Percentiles rank a stretch among this genome's conserved stretches.
These are phyloP conservation scores for Fonsecaea multimorphosa DNA, from an alignment of 2,329 filamentous ascomycete genomes.

Conservation along the genomic window DNA sequence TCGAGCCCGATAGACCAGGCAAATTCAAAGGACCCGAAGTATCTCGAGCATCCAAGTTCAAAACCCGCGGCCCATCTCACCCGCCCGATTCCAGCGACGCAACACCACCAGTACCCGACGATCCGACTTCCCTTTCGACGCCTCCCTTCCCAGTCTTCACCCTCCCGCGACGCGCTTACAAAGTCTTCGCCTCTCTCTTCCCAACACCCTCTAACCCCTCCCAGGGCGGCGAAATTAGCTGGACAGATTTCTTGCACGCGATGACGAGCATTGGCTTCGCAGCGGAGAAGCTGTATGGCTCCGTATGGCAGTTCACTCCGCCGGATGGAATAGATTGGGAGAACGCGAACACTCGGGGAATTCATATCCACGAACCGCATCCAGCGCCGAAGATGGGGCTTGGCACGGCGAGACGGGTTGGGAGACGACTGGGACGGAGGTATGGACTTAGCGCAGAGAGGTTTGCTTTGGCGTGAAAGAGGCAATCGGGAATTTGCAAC, in stretches of 20 bases:
- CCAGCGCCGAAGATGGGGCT: constrained; percentile 60
- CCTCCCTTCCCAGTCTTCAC: constrained; percentile 45
- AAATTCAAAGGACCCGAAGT: constrained; percentile 16
- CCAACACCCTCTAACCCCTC: constrained; percentile 45
- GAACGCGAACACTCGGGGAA: constrained; percentile 48
- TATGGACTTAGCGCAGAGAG: constrained; percentile 49
- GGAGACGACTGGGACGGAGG: constrained; percentile 55
- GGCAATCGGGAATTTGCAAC: constrained; percentile 12
- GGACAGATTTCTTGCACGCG: constrained; percentile 61
- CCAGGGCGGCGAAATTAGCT: constrained; percentile 58
- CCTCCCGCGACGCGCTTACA: constrained; percentile 48
- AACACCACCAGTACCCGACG: constrained; percentile 10
- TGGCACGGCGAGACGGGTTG: constrained; percentile 53
- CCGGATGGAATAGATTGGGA: constrained; percentile 46
- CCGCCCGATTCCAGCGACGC: constrained; percentile 5
- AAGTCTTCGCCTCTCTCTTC: constrained; percentile 55
- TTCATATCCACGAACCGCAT: constrained; percentile 68
- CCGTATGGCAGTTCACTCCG: constrained; percentile 65
- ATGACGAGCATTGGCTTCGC: constrained; percentile 59
- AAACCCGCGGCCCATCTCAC: constrained; percentile 15
- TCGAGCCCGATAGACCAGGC: constrained; percentile 19
- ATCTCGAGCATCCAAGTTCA: constrained; percentile 15
- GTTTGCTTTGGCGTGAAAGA: constrained; percentile 16
- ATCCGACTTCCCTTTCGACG: constrained; percentile 25
- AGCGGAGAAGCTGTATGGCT: constrained; percentile 65